phyloP scores from a whole-genome alignment of 441 rosid genomes.

The Manihot esculenta region DNA sequence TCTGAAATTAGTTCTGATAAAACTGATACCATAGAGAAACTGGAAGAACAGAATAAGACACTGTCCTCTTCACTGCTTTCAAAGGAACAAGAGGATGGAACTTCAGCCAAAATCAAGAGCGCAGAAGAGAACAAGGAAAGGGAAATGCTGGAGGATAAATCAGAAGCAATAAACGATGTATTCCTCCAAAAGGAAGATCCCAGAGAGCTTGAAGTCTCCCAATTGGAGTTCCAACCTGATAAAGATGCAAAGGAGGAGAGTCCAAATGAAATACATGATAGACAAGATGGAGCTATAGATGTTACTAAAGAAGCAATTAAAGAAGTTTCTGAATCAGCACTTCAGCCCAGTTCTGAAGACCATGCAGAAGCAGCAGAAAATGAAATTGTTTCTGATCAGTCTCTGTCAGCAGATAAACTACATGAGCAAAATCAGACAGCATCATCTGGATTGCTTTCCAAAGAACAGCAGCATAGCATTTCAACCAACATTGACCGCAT shows the following conservation, averaged over 20 bases:
- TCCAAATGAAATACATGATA: conserved; percentile 16
- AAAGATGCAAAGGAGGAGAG: conserved; percentile 19
- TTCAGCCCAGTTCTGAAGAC: conserved; percentile 9
- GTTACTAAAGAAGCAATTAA: conserved; percentile 19
- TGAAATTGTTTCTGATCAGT: not conserved
- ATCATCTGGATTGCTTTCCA: not conserved
- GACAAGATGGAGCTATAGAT: not conserved
- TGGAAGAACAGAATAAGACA: conserved; percentile 23
- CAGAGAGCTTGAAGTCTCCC: conserved; percentile 20
- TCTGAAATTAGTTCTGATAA: conserved; percentile 24
- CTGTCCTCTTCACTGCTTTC: conserved; percentile 18
- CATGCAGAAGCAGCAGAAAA: conserved; percentile 6
- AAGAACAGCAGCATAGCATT: conserved; percentile 18
- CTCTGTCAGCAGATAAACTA: conserved; percentile 4
- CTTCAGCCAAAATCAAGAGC: conserved; percentile 21
- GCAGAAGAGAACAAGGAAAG: conserved; percentile 26
- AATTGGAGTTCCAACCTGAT: conserved; percentile 18
- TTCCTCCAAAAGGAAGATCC: conserved; percentile 16
- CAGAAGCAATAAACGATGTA: conserved; percentile 23
- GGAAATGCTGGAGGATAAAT: conserved; percentile 18
- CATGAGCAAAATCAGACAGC: conserved; percentile 11
- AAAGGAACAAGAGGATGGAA: conserved; percentile 24
- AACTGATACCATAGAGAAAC: conserved; percentile 27
- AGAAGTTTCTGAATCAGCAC: conserved; percentile 15
- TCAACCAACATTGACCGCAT: conserved; percentile 12